Evolutionary conservation across 208 protist species (phyloP), one percentile per base, ranked within the genome.

Genomic region (Trypanosoma scelopori): DNA sequence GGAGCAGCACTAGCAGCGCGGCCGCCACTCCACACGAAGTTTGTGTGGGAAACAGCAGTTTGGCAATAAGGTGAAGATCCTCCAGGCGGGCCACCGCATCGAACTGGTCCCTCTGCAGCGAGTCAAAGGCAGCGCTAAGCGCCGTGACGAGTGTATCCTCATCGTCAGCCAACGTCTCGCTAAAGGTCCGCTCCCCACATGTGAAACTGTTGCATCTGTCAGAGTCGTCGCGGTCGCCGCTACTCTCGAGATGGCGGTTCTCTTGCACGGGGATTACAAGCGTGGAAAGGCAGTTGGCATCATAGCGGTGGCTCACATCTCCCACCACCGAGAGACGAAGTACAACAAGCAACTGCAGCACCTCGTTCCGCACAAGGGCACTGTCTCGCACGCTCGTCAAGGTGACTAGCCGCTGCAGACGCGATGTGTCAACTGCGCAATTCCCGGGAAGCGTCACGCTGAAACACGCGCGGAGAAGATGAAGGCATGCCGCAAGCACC

Each of bases 81-180:
- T 42, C 13, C 32, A 59, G 37, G 12, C 66, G 66, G 3, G 66
- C 66, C 9, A 28, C 16, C 20, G 47, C 65, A 12, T 71, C 66
- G 64, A 71, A 71, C 16, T 65, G 66, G 47, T 71, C 37, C n/a
- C 39, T 63, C 27, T 71, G 66, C 28, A 71, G 35, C 6, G 57
- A 48, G 3, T 43, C 56, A 30, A 71, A 18, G 1, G 66, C 66
- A 18, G n/a, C 23, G 16, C 6, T 41, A 11, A 71, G 41, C 16
- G 56, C 28, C 1, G 18, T 9, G 27, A 50, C 22, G 30, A 42
- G 55, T n/a, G 55, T 53, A 15, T 53, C 45, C 52, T 55, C 46
- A 28, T 32, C 18, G 22, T 11, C 53, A 42, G 48, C 57, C 22
- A 48, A 41, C 9, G 41, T 18, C 32, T 55, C 64, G 39, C 28